Evolutionary conservation across 2,329 filamentous ascomycete genomes (phyloP), one percentile per base, ranked within the genome.

Genomic region (Harringtonia lauricola): DNA sequence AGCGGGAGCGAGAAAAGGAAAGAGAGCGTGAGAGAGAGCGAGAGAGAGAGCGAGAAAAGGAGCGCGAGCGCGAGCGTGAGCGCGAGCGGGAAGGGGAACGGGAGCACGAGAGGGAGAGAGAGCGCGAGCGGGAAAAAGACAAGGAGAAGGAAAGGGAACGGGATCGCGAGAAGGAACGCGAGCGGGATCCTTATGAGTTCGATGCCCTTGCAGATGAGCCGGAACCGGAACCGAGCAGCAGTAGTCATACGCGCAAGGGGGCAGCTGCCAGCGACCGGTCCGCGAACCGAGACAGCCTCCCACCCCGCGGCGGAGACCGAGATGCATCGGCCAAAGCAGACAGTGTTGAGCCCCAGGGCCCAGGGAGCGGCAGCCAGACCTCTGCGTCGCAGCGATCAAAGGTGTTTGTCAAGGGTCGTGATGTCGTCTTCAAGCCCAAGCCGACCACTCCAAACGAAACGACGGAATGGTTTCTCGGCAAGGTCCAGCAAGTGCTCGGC

Each of bases 391-490:
- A 56, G 49, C 63, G 63, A 18, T 66, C 71, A 45, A 78, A 76
- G 56, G 66, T 79, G 14, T 82, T 81, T 51, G 63, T 67, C 46
- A 74, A 75, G 50, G 73, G 73, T n/a, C 77, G 81, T 49, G 72
- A 79, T 46, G 79, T 83, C 6, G 79, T 78, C 0, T 83, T 82
- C 62, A 78, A 76, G 52, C 73, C 77, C 2, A 81, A 79, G 54
- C 62, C 65, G 18, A 56, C 63, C 8, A 62, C 60, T 47, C 66
- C 62, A 40, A 64, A 58, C 14, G 70, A 67, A 58, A 74, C 59
- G 56, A 66, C 62, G 4, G 80, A 83, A 52, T 84, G 79, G 70
- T 89, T 89, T 44, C 74, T 89, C 39, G 86, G 85, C 41, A 82
- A 83, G 47, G 86, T 90, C 41, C 82, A 83, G 47, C 76, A 77